Percentiles rank a stretch among this genome's conserved stretches.
These are phyloP conservation scores for Fusarium praegraminearum DNA, from an alignment of 2,329 filamentous ascomycete genomes.

Conservation along the genomic window DNA sequence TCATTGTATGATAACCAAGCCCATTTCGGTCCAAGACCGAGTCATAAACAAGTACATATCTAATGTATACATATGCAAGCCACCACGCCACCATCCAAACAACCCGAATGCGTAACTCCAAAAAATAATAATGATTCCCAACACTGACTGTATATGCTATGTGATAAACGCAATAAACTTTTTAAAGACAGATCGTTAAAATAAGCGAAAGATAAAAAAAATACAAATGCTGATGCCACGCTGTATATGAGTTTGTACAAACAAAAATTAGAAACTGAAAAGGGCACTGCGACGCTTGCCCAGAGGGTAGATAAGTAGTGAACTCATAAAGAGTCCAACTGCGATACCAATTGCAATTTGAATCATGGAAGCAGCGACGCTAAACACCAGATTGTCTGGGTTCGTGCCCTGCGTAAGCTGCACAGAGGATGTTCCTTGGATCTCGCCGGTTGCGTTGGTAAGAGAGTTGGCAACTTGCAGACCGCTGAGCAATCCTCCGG, in stretches of 20 bases:
- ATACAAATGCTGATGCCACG: constrained; percentile 20
- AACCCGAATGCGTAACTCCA: background rate
- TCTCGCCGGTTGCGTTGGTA: constrained; percentile 52
- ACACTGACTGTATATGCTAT: background rate
- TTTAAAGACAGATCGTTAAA: background rate
- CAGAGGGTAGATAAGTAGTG: constrained; percentile 62
- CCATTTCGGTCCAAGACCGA: constrained; percentile 4
- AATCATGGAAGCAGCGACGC: constrained; percentile 63
- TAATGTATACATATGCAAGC: constrained; percentile 8
- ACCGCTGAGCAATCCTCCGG: constrained; percentile 60
- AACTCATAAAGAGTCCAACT: constrained; percentile 63
- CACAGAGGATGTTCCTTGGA: constrained; percentile 53
- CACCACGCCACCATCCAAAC: constrained; percentile 1
- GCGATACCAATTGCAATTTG: constrained; percentile 66
- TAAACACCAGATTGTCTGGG: constrained; percentile 57
- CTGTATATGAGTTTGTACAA: constrained; percentile 9
- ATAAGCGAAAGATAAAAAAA: background rate
- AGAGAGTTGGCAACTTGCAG: constrained; percentile 59
- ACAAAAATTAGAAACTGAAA: constrained; percentile 58
- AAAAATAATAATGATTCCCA: background rate
- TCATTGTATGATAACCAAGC: constrained; percentile 14
- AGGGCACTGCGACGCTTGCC: constrained; percentile 63
- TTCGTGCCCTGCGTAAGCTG: constrained; percentile 35
- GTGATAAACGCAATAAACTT: constrained; percentile 10
- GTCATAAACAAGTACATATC: constrained; percentile 1